Evolutionary conservation across 1,139 yeast species (phyloP).

Genomic region (Hyphopichia pseudoburtonii): DNA sequence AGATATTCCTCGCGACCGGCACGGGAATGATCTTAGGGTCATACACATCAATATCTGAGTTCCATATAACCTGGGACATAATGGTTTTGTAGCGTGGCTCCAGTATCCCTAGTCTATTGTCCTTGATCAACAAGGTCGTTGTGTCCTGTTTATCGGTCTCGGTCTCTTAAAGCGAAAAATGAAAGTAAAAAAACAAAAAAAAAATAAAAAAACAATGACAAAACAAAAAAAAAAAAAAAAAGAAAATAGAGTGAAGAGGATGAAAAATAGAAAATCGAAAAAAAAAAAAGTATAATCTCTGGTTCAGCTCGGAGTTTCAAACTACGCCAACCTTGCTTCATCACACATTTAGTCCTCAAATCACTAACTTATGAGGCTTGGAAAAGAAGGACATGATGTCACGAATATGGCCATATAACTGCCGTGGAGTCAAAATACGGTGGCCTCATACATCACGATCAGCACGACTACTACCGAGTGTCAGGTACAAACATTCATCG

Average conservation of each 20-base stretch:
- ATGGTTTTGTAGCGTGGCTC: neutral
- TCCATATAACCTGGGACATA: constrained; percentile 52
- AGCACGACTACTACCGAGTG: neutral
- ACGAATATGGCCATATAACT: neutral
- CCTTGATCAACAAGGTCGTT: no score
- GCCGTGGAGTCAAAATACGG: neutral
- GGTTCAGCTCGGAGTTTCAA: no score
- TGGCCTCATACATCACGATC: neutral
- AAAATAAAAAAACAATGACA: no score
- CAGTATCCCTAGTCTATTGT: neutral
- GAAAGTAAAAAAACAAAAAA: no score
- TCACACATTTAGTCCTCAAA: no score
- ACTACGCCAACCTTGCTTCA: no score
- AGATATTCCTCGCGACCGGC: constrained; percentile 35
- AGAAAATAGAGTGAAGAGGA: no score
- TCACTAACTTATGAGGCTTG: no score
- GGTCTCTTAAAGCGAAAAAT: neutral
- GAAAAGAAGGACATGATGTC: neutral
- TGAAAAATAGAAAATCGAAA: neutral
- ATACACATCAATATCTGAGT: constrained; percentile 48
- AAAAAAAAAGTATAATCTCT: neutral
- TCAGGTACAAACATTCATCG: neutral
- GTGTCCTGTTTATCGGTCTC: neutral
- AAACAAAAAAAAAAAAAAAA: neutral
- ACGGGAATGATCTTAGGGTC: constrained; percentile 43